A percentile compares a stretch with the other conserved stretches of the same genome.
phyloP scores from a whole-genome alignment of 2,329 filamentous ascomycete species.

The Apiospora kogelbergensis region DNA sequence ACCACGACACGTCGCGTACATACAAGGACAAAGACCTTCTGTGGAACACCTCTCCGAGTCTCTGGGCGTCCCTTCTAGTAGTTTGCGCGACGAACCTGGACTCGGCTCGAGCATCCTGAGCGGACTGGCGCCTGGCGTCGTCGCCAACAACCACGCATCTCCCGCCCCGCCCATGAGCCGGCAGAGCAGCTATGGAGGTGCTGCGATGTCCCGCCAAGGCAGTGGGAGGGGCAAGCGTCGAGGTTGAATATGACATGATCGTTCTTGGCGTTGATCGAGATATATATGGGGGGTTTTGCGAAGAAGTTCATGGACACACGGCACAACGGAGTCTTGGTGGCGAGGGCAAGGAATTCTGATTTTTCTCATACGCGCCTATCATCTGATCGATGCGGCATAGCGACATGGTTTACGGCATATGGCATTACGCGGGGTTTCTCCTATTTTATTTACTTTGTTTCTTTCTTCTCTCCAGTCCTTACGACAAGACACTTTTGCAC shows the following conservation, averaged over 20 bases:
- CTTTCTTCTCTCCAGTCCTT: not conserved
- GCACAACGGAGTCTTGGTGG: not conserved
- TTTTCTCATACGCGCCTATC: not conserved
- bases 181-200: constrained; percentile 55
- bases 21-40: constrained; percentile 44
- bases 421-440: not conserved
- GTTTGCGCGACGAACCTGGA: constrained; percentile 41
- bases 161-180: constrained; percentile 52
- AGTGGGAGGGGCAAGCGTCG: constrained; percentile 35
- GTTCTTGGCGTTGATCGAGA: not conserved
- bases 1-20: constrained; percentile 49
- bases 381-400: constrained; percentile 6
- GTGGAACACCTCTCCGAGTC: constrained; percentile 50
- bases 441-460: not conserved
- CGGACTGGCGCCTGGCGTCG: constrained; percentile 21
- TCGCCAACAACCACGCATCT: constrained; percentile 19
- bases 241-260: not conserved
- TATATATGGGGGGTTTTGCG: not conserved
- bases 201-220: constrained; percentile 55
- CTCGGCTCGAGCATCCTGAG: constrained; percentile 23
- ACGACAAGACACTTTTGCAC: not conserved
- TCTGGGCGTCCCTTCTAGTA: constrained; percentile 48
- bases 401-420: not conserved
- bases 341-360: not conserved
- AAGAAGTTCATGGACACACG: not conserved